Conservation (phyloP, 805 yeast species). For the Brettanomyces bruxellensis region DNA sequence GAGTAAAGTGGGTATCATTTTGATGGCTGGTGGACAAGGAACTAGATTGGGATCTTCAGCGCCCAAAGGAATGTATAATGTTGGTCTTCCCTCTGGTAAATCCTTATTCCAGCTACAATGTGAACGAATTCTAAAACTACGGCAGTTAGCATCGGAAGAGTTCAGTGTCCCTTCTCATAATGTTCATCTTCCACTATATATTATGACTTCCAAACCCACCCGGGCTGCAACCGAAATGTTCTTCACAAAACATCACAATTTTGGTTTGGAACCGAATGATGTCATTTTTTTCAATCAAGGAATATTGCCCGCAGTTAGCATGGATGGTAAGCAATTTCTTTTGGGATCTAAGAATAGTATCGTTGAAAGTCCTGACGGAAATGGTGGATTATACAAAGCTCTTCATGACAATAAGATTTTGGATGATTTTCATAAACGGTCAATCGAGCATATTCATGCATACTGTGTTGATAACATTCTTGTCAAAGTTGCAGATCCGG, state of each 20-base stretch:
- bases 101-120: constrained; percentile 90
- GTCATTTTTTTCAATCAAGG: constrained; percentile 89
- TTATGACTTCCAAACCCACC: constrained; percentile 93
- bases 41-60: constrained; percentile 81
- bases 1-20: constrained; percentile 77
- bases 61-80: constrained; percentile 93
- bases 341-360: constrained; percentile 42
- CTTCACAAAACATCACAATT: constrained; percentile 52
- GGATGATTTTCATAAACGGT: constrained; percentile 55
- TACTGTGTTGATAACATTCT: constrained; percentile 94
- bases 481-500: constrained; percentile 90
- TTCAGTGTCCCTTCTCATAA: constrained; percentile 13
- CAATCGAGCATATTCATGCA: constrained; percentile 86
- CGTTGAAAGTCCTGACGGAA: constrained; percentile 93
- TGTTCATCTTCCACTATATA: constrained; percentile 61
- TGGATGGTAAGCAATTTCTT: constrained; percentile 61
- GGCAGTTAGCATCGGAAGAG: constrained; percentile 37
- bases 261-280: constrained; percentile 58
- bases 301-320: constrained; percentile 78
- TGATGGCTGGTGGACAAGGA: constrained; percentile 99
- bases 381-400: constrained; percentile 93
- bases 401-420: constrained; percentile 54
- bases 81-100: constrained; percentile 75
- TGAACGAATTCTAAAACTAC: constrained; percentile 64
- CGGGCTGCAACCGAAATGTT: constrained; percentile 63